Conservation (phyloP, 2,329 filamentous ascomycete genomes). For the Cercospora brassicicola region DNA sequence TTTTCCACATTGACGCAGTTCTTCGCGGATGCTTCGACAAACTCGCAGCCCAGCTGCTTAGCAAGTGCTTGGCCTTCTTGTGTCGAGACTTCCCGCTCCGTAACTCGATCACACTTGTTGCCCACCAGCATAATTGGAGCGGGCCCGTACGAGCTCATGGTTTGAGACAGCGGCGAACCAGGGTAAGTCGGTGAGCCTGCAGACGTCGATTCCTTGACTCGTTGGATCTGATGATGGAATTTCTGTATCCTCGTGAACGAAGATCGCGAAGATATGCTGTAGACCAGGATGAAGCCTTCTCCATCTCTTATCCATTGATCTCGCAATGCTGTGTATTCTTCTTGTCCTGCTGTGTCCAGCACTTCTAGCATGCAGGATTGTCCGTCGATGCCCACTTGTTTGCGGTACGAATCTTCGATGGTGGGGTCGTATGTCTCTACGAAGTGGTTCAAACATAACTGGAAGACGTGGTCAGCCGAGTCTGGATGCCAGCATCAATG, state of each 20-base stretch:
- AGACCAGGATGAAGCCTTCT: conserved; percentile 95
- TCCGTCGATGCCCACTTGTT: conserved; percentile 80
- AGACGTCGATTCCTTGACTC: conserved; percentile 85
- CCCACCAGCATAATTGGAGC: conserved; percentile 97
- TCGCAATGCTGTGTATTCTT: conserved; percentile 94
- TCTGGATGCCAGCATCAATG: not conserved
- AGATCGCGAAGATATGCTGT: conserved; percentile 95
- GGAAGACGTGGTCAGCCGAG: conserved; percentile 23
- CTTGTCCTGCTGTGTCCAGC: conserved; percentile 93
- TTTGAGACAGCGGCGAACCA: conserved; percentile 67
- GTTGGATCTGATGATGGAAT: conserved; percentile 94
- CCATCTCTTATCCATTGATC: conserved; percentile 99
- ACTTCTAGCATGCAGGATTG: conserved; percentile 98
- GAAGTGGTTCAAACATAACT: conserved; percentile 97
- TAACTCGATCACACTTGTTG: conserved; percentile 96
- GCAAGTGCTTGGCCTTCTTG: conserved; percentile 92
- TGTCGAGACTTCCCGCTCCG: conserved; percentile 92
- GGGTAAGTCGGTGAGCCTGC: conserved; percentile 74
- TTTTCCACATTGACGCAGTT: conserved; percentile 99
- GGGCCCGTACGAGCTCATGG: conserved; percentile 60
- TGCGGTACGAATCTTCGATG: conserved; percentile 68
- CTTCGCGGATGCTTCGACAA: conserved; percentile 94
- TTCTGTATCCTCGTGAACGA: conserved; percentile 93
- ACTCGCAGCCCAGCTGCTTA: conserved; percentile 89
- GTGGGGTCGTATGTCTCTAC: conserved; percentile 82